Percentiles rank a stretch among this genome's conserved stretches.
Conservation (phyloP, 2,329 filamentous ascomycete species). For the Elsinoe fawcettii region DNA sequence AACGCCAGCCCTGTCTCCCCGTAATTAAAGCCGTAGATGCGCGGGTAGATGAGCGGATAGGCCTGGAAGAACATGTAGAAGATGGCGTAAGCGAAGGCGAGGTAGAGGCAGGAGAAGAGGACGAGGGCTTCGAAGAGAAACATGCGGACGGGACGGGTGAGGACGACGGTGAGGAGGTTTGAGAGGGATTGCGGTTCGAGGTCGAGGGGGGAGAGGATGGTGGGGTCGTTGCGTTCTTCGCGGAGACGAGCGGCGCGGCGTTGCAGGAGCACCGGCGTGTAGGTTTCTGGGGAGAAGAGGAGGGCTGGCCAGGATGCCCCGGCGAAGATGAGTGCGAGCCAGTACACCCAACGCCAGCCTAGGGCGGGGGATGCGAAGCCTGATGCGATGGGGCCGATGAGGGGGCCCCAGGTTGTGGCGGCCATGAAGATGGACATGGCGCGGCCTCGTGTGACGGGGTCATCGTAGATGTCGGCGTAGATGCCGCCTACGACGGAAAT, state of each 20-base stretch:
- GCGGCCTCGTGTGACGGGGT: constrained; percentile 49
- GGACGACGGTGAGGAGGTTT: constrained; percentile 59
- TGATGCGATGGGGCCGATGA: constrained; percentile 58
- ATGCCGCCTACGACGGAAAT: constrained; percentile 55
- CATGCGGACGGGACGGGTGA: constrained; percentile 67
- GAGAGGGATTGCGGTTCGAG: constrained; percentile 51
- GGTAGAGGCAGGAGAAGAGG: constrained; percentile 60
- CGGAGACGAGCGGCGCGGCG: constrained; percentile 52
- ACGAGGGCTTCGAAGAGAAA: constrained; percentile 67
- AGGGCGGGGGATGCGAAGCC: constrained; percentile 52
- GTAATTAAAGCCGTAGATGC: constrained; percentile 55
- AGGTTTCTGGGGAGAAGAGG: constrained; percentile 41
- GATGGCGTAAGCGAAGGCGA: constrained; percentile 55
- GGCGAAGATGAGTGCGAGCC: constrained; percentile 23
- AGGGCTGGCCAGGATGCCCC: constrained; percentile 21
- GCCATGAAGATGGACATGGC: constrained; percentile 59
- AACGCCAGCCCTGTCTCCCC: constrained; percentile 61
- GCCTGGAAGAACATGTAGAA: constrained; percentile 71
- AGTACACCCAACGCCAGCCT: constrained; percentile 37
- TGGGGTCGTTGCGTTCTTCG: constrained; percentile 45
- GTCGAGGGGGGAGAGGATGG: constrained; percentile 55
- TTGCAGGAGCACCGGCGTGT: constrained; percentile 28
- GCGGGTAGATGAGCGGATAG: constrained; percentile 58
- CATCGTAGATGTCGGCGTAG: constrained; percentile 58
- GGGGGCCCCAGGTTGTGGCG: constrained; percentile 57